Evolutionary conservation across 768 basidiomycete species (phyloP).

Genomic region (Lactarius trivialis): DNA sequence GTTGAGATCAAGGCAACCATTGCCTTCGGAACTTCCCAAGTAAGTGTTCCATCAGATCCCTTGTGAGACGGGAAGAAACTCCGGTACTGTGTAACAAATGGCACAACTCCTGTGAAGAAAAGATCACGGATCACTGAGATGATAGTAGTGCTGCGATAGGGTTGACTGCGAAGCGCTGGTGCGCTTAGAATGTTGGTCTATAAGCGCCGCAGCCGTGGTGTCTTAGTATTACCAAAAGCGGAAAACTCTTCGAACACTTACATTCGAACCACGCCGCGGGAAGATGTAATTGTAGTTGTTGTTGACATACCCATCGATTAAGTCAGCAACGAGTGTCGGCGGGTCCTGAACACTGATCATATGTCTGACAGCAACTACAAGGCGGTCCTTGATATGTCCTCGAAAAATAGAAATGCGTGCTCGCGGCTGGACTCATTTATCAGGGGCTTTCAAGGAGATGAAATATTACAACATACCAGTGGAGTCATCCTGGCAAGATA

Average conservation of each 20-base stretch:
- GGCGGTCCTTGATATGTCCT: neutral
- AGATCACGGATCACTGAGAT: neutral
- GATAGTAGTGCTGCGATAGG: neutral
- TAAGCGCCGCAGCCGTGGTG: no score
- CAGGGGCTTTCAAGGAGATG: neutral
- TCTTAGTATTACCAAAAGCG: neutral
- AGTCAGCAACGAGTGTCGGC: neutral
- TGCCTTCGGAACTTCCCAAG: neutral
- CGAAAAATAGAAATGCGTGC: neutral
- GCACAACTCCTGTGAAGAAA: rapidly evolving
- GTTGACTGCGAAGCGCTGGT: neutral
- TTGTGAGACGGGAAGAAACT: neutral
- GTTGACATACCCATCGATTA: neutral
- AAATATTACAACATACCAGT: neutral
- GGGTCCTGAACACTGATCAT: neutral
- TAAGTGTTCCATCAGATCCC: neutral
- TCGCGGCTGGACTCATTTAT: neutral
- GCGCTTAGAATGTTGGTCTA: neutral
- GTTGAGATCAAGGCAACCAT: neutral
- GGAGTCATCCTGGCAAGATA: neutral
- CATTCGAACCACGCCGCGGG: neutral
- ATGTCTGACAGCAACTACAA: neutral
- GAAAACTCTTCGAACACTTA: neutral
- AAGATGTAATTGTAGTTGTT: neutral
- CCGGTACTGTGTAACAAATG: neutral